These are phyloP conservation scores for Rosa chinensis DNA, from an alignment of 306 rosid species.

Conservation along the genomic window DNA sequence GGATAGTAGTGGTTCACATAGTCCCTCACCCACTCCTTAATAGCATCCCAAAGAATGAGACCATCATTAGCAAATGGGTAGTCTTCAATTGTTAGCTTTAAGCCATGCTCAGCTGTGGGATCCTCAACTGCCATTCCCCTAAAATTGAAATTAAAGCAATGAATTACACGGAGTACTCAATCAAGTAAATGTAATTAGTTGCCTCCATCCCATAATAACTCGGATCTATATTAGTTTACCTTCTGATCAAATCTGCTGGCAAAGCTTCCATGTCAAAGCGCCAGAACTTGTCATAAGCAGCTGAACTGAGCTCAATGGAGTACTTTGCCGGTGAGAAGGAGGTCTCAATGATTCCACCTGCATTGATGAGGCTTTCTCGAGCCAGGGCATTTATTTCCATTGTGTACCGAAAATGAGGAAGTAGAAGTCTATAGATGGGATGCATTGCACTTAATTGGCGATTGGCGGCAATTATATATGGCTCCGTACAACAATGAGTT, in stretches of 20 bases:
- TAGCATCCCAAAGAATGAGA: slow-evolving; percentile 33
- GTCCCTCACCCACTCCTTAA: slow-evolving; percentile 39
- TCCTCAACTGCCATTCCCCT: slow-evolving; percentile 46
- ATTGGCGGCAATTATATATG: slow-evolving; percentile 37
- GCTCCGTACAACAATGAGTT: slow-evolving; percentile 33
- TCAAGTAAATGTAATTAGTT: neutral
- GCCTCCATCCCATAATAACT: neutral
- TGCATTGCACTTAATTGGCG: slow-evolving; percentile 42
- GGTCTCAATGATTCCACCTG: slow-evolving; percentile 34
- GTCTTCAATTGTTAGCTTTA: slow-evolving; percentile 41
- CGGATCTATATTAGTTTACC: slow-evolving; percentile 10
- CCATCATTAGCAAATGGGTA: slow-evolving; percentile 46
- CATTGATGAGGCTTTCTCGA: slow-evolving; percentile 33
- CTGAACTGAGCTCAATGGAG: slow-evolving; percentile 30
- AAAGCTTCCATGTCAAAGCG: slow-evolving; percentile 37
- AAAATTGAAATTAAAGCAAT: neutral
- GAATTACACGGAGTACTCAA: neutral
- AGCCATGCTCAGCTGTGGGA: slow-evolving; percentile 32
- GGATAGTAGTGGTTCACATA: slow-evolving; percentile 37
- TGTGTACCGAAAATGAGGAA: slow-evolving; percentile 46
- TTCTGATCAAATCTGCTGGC: slow-evolving; percentile 39
- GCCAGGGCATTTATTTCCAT: slow-evolving; percentile 41
- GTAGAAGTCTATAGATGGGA: slow-evolving; percentile 38
- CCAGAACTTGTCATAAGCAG: slow-evolving; percentile 34
- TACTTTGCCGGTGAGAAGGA: slow-evolving; percentile 31